Conservation (phyloP, 768 basidiomycete genomes). For the Erythrobasidium yunnanense region DNA sequence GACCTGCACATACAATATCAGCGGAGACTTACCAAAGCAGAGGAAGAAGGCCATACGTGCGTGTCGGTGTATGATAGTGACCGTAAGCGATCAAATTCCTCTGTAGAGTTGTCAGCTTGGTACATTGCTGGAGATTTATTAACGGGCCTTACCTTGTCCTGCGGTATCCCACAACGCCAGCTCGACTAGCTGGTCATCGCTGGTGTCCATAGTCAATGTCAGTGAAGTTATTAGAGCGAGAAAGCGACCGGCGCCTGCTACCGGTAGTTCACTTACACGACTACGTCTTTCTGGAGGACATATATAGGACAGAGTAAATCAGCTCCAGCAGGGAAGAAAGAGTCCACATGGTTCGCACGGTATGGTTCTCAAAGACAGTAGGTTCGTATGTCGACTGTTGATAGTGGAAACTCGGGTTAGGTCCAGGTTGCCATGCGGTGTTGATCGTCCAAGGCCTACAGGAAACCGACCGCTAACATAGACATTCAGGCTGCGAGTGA, state of each 20-base stretch:
- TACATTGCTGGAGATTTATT: background rate
- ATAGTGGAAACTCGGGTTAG: too few species aligned
- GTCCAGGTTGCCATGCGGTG: background rate
- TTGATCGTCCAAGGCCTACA: conserved; percentile 53
- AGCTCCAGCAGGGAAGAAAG: too few species aligned
- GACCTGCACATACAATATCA: background rate
- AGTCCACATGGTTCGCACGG: too few species aligned
- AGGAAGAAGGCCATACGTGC: conserved; percentile 51
- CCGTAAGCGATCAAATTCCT: conserved; percentile 85
- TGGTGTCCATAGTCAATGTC: too few species aligned
- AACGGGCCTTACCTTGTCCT: conserved; percentile 49
- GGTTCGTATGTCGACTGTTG: conserved; percentile 48
- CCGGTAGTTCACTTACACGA: background rate
- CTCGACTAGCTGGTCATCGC: conserved; percentile 74
- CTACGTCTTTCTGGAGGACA: conserved; percentile 40
- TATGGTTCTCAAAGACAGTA: conserved; percentile 95
- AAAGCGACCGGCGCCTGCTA: conserved; percentile 47
- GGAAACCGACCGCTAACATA: conserved; percentile 88
- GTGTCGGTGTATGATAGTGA: conserved; percentile 96
- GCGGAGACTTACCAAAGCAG: background rate
- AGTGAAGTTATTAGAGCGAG: too few species aligned
- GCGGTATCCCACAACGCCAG: conserved; percentile 96
- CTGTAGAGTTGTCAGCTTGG: conserved; percentile 40
- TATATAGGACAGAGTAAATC: background rate
- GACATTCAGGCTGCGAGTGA: conserved; percentile 49